These are phyloP conservation scores for Aspergillus awamori DNA, from an alignment of 2,329 filamentous ascomycete genomes.

Conservation along the genomic window DNA sequence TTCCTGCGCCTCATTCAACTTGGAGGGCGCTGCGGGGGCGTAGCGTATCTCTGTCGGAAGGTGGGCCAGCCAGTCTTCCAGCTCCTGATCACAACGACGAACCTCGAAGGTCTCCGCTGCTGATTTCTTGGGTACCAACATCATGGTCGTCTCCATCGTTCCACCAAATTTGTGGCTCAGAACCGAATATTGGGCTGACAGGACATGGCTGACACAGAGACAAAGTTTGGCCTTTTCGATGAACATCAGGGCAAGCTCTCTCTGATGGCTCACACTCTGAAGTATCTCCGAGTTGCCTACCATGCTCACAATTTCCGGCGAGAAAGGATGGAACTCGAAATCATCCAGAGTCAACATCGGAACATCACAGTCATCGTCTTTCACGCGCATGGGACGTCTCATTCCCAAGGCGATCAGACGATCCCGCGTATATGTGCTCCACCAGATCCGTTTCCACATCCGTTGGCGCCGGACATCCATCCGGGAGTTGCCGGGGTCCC, in stretches of 20 bases:
- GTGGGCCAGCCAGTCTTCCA: conserved; percentile 74
- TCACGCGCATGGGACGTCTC: conserved; percentile 88
- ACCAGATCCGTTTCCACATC: conserved; percentile 96
- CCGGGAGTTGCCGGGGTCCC: conserved; percentile 76
- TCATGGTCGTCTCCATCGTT: conserved; percentile 78
- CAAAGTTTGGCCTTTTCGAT: conserved; percentile 90
- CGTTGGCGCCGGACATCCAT: conserved; percentile 75
- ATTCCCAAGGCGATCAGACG: conserved; percentile 90
- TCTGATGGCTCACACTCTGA: conserved; percentile 72
- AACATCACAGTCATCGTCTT: conserved; percentile 90
- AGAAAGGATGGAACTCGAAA: conserved; percentile 74
- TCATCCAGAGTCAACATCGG: conserved; percentile 84
- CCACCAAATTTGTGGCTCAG: conserved; percentile 75
- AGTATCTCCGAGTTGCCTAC: conserved; percentile 70
- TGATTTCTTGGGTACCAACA: conserved; percentile 87
- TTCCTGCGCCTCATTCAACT: conserved; percentile 49
- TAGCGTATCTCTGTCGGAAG: conserved; percentile 75
- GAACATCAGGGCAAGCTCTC: conserved; percentile 81
- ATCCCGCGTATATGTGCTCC: conserved; percentile 96
- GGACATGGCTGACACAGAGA: conserved; percentile 83
- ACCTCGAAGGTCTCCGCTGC: conserved; percentile 81
- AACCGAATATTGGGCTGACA: conserved; percentile 90
- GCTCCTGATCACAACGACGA: conserved; percentile 73
- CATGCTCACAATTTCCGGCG: conserved; percentile 69
- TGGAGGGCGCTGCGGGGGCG: conserved; percentile 63